Conservation (phyloP, 306 rosid species). For the Vigna mungo region DNA sequence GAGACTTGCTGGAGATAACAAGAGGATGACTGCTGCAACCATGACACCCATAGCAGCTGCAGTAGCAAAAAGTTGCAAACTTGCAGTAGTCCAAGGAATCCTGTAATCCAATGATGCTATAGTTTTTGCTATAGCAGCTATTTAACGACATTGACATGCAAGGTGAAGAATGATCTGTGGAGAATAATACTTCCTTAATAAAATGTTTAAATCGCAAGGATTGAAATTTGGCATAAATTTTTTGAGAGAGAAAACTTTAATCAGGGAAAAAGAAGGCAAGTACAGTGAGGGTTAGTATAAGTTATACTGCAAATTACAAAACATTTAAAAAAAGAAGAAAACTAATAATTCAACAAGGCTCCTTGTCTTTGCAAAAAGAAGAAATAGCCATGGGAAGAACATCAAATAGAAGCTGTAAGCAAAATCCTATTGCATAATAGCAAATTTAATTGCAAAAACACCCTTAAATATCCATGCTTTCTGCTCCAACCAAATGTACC, state of each 20-base stretch:
- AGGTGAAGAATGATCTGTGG: constrained; percentile 11
- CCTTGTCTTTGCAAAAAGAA: constrained; percentile 17
- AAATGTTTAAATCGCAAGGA: constrained; percentile 24
- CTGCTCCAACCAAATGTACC: too few relatives aligned
- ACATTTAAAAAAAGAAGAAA: constrained; percentile 8
- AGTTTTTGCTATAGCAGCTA: background rate
- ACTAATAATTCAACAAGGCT: constrained; percentile 14
- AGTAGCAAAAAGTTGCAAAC: background rate
- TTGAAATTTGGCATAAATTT: background rate
- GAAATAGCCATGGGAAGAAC: too few relatives aligned
- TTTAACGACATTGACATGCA: constrained; percentile 1
- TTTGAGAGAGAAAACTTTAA: background rate
- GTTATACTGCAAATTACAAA: background rate
- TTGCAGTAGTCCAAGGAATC: background rate
- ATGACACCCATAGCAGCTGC: background rate
- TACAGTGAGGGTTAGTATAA: constrained; percentile 24
- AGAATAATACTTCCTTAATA: constrained; percentile 10
- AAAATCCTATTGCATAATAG: too few relatives aligned
- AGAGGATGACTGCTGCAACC: background rate
- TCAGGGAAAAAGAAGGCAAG: constrained; percentile 21
- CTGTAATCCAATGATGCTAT: background rate
- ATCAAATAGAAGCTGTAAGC: too few relatives aligned
- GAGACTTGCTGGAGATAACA: background rate
- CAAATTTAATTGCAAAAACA: too few relatives aligned
- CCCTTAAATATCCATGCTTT: too few relatives aligned